Conservation (phyloP, 192 early-diverging fungal species). For the Phlyctochytrium bullatum region DNA sequence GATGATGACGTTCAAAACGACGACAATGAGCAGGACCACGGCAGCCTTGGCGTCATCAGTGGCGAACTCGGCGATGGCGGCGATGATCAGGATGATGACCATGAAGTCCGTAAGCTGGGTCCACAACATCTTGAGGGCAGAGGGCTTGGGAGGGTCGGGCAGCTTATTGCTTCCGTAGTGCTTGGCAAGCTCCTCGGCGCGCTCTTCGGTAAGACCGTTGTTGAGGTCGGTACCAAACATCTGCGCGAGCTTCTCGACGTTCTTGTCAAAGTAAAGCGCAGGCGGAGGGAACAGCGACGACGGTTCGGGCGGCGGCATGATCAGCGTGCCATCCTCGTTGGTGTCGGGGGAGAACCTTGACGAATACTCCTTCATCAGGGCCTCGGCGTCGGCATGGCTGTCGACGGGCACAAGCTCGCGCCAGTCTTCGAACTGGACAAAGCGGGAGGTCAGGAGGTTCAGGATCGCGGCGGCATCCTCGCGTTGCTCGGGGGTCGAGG, state of each 20-base stretch:
- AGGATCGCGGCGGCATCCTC: constrained; percentile 76
- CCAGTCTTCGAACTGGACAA: constrained; percentile 87
- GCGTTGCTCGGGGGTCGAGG: constrained; percentile 65
- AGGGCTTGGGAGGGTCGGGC: constrained; percentile 72
- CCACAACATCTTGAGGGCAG: constrained; percentile 73
- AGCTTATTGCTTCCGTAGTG: constrained; percentile 87
- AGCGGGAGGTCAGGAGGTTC: constrained; percentile 68
- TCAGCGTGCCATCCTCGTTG: constrained; percentile 8
- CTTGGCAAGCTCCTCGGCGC: constrained; percentile 58
- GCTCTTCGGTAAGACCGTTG: constrained; percentile 59
- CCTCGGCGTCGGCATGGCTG: constrained; percentile 73
- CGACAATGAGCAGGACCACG: constrained; percentile 73
- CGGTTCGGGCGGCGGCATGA: constrained; percentile 50
- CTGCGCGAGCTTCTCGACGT: constrained; percentile 72
- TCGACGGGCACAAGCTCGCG: constrained; percentile 80
- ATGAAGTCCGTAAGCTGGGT: constrained; percentile 92
- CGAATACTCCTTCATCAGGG: constrained; percentile 65
- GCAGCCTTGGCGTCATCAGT: constrained; percentile 42
- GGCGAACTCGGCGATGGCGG: constrained; percentile 59
- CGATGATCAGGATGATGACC: constrained; percentile 83
- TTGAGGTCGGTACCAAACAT: constrained; percentile 80
- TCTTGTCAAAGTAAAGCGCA: constrained; percentile 92
- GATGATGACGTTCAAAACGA: constrained; percentile 81
- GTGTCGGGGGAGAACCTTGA: constrained; percentile 41
- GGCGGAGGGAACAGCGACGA: constrained; percentile 41